Conservation (phyloP, 2,329 filamentous ascomycete species). For the Sclerotinia minor region DNA sequence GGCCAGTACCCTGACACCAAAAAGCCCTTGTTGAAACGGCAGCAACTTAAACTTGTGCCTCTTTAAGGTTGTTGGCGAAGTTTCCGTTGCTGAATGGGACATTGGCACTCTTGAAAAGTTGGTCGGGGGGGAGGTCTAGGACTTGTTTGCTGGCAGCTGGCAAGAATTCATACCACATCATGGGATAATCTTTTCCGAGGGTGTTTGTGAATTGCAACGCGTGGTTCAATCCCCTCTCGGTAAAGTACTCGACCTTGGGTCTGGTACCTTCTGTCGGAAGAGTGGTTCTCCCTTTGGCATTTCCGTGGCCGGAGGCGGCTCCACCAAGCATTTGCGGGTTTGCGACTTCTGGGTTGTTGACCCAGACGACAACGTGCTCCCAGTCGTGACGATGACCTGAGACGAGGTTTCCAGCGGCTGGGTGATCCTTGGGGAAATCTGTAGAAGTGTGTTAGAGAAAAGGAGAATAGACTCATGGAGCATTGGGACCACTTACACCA, state of each 20-base stretch:
- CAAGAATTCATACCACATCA: slow-evolving; percentile 1
- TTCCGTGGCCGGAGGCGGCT: not conserved
- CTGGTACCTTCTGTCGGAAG: not conserved
- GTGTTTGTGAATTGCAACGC: not conserved
- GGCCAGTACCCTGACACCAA: not conserved
- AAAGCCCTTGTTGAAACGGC: not conserved
- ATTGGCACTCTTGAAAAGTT: no score
- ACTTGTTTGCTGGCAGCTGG: not conserved
- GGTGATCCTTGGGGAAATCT: slow-evolving; percentile 5
- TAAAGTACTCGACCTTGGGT: not conserved
- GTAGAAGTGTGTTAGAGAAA: not conserved
- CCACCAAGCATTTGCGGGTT: not conserved
- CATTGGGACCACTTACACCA: not conserved
- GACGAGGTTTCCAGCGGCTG: not conserved
- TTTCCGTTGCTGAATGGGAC: no score
- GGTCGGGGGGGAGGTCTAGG: no score
- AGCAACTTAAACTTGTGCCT: not conserved
- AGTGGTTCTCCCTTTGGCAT: not conserved
- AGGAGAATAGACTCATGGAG: no score
- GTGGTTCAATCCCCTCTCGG: no score
- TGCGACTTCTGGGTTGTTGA: not conserved
- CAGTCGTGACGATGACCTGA: slow-evolving; percentile 1
- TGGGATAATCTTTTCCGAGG: not conserved
- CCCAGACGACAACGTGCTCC: not conserved
- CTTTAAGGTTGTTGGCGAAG: no score